phyloP scores from a whole-genome alignment of 345 rosid species.

The Gossypium sturtianum region DNA sequence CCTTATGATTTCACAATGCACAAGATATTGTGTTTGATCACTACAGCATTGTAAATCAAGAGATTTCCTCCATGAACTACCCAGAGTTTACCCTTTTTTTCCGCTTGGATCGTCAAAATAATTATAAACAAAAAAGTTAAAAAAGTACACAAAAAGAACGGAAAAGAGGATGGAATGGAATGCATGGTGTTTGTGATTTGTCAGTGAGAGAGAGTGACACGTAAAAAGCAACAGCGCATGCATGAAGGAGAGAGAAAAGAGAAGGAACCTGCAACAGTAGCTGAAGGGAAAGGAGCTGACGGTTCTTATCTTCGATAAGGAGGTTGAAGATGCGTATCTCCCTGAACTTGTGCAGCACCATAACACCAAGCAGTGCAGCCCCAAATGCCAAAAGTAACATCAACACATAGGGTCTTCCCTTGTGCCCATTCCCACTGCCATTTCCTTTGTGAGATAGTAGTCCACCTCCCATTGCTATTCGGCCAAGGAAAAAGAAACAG shows the following conservation, averaged over 20 bases:
- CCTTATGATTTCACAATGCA: background rate
- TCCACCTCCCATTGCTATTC: slow-evolving; percentile 30
- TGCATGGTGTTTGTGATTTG: slow-evolving; percentile 14
- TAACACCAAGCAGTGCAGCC: slow-evolving; percentile 48
- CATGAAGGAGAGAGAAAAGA: slow-evolving; percentile 3
- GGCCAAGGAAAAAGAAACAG: background rate
- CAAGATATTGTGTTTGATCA: background rate
- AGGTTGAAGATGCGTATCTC: slow-evolving; percentile 51
- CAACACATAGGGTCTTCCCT: slow-evolving; percentile 37
- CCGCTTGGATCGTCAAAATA: background rate
- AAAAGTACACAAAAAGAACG: too few relatives aligned
- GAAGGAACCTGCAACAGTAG: slow-evolving; percentile 49
- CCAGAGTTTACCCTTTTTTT: background rate
- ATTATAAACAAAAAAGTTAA: background rate
- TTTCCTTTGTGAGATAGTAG: slow-evolving; percentile 22
- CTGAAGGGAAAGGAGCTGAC: slow-evolving; percentile 39
- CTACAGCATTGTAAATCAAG: background rate
- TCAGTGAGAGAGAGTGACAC: slow-evolving; percentile 17
- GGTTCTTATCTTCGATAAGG: slow-evolving; percentile 43
- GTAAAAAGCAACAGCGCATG: slow-evolving; percentile 10
- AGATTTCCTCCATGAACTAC: background rate
- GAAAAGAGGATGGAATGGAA: background rate
- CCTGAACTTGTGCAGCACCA: slow-evolving; percentile 48
- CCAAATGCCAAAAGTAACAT: slow-evolving; percentile 53
- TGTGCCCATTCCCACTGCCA: slow-evolving; percentile 22